These are phyloP conservation scores for Colletotrichum tropicale DNA, from an alignment of 2,329 filamentous ascomycete species.

Conservation along the genomic window DNA sequence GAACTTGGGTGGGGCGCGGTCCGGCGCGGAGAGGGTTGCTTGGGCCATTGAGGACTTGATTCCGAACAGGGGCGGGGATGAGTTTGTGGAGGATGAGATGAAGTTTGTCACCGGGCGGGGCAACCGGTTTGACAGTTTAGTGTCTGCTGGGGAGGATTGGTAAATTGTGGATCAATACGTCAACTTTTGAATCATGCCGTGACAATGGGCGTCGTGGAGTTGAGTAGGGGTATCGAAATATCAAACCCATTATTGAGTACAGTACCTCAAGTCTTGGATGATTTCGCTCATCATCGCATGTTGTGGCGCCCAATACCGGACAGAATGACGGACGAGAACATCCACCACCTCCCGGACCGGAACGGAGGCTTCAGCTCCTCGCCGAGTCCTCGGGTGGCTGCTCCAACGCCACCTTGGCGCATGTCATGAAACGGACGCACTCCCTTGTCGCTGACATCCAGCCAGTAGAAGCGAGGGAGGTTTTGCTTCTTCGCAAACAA, in stretches of 20 bases:
- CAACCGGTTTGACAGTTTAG: constrained; percentile 14
- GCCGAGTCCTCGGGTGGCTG: background rate
- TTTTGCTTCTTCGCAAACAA: background rate
- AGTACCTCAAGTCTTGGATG: background rate
- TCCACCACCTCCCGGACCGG: background rate
- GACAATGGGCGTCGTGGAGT: background rate
- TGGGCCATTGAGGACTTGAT: constrained; percentile 71
- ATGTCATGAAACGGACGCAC: constrained; percentile 1
- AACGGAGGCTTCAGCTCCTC: background rate
- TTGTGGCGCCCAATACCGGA: background rate
- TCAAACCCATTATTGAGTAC: background rate
- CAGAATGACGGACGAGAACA: background rate
- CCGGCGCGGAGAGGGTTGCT: constrained; percentile 75
- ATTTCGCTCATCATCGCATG: background rate
- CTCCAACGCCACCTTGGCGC: constrained; percentile 2
- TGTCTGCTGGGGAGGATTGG: constrained; percentile 5
- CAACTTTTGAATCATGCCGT: accelerated
- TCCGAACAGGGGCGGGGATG: constrained; percentile 3
- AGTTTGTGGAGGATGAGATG: constrained; percentile 6
- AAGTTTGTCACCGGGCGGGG: constrained; percentile 17
- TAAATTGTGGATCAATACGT: background rate
- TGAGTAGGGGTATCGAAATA: background rate
- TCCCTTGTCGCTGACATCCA: background rate
- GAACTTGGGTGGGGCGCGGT: constrained; percentile 75
- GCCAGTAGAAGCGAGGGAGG: background rate